phyloP scores from a whole-genome alignment of 768 basidiomycete genomes.

The Leccinum obscurum region DNA sequence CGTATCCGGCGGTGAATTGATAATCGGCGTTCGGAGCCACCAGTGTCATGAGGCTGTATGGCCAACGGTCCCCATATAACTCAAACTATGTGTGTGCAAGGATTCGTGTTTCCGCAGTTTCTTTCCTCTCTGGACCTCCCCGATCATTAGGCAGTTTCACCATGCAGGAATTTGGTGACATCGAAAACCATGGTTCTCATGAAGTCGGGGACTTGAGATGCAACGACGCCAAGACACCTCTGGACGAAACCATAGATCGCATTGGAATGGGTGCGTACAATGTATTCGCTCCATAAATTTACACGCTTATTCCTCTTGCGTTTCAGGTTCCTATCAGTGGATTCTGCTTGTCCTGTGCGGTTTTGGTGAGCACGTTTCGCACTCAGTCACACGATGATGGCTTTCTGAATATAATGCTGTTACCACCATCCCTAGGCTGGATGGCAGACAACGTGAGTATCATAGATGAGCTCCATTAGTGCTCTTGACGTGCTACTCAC shows the following conservation, averaged over 20 bases:
- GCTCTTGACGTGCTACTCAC: conserved; percentile 29
- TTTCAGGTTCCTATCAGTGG: conserved; percentile 74
- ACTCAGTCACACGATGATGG: not conserved
- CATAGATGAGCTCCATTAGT: not conserved
- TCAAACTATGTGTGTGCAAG: too few species aligned
- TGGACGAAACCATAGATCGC: conserved; percentile 86
- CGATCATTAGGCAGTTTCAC: not conserved
- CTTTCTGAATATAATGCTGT: not conserved
- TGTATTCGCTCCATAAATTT: not conserved
- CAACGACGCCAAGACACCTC: conserved; percentile 51
- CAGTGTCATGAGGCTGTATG: too few species aligned
- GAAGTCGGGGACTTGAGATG: conserved; percentile 25
- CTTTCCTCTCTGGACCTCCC: not conserved
- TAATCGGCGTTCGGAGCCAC: too few species aligned
- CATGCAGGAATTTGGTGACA: not conserved
- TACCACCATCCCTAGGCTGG: conserved; percentile 60
- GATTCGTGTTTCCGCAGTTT: not conserved
- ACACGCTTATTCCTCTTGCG: not conserved
- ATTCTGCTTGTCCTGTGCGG: conserved; percentile 82
- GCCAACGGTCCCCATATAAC: too few species aligned
- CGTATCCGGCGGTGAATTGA: not conserved
- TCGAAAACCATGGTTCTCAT: conserved; percentile 27
- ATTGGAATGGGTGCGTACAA: conserved; percentile 76
- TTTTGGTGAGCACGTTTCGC: conserved; percentile 59
- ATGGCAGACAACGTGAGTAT: conserved; percentile 82